phyloP scores from a whole-genome alignment of 192 early-diverging fungal species.

The Geranomyces variabilis region DNA sequence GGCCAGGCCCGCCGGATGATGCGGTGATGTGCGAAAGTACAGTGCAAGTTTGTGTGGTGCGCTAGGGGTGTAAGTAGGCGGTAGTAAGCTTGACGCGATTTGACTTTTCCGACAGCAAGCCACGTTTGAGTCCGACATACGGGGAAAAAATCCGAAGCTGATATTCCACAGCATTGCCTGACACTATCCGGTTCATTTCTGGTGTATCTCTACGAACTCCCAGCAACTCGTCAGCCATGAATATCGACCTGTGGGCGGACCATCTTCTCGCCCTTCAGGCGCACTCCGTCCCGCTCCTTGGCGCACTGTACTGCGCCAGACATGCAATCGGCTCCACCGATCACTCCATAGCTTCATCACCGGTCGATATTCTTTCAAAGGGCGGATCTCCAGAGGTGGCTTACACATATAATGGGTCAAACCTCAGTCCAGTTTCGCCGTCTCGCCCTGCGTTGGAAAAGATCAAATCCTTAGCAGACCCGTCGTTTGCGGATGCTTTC shows the following conservation, averaged over 20 bases:
- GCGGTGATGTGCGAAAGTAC: no score
- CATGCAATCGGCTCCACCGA: slow-evolving; percentile 19
- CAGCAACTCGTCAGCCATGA: slow-evolving; percentile 8
- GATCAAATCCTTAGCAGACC: slow-evolving; percentile 26
- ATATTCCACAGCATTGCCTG: no score
- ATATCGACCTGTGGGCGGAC: slow-evolving; percentile 44
- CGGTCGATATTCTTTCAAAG: slow-evolving; percentile 29
- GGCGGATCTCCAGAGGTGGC: slow-evolving; percentile 36
- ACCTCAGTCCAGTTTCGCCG: slow-evolving; percentile 29
- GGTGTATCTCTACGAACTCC: no score
- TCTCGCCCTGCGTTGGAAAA: slow-evolving; percentile 33
- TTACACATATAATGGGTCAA: slow-evolving; percentile 30
- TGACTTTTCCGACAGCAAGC: no score
- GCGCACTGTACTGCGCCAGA: slow-evolving; percentile 34
- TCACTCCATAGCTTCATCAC: slow-evolving; percentile 8
- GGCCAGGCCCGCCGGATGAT: no score
- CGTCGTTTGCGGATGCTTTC: slow-evolving; percentile 11
- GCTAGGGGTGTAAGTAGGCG: no score
- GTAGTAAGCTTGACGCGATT: no score
- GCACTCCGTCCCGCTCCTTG: slow-evolving; percentile 28
- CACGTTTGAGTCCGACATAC: no score
- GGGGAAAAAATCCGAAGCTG: no score
- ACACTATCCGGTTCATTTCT: no score
- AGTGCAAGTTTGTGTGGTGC: no score
- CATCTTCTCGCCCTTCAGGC: slow-evolving; percentile 31